phyloP scores from a whole-genome alignment of 345 rosid genomes.

The Lepidium aucheri region DNA sequence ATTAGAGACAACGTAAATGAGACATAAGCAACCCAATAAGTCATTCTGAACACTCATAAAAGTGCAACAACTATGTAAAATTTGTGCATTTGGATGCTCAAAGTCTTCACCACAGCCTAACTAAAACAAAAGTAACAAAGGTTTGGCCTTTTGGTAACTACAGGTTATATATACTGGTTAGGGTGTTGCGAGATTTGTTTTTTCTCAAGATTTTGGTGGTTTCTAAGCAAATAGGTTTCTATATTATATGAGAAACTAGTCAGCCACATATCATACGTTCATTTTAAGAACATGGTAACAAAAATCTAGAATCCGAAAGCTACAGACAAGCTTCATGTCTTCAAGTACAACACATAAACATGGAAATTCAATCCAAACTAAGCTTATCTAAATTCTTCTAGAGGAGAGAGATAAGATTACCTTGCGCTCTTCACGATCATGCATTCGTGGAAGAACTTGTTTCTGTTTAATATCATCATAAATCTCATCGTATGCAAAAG shows the following conservation, averaged over 20 bases:
- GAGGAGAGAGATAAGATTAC: conserved; percentile 23
- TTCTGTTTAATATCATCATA: conserved; percentile 73
- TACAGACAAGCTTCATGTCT: not conserved
- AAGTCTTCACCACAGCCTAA: not conserved
- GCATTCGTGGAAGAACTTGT: conserved; percentile 37
- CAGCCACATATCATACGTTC: not conserved
- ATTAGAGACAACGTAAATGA: not conserved
- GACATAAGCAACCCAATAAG: not conserved
- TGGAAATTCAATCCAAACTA: not conserved
- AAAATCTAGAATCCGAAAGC: not conserved
- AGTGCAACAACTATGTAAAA: not conserved
- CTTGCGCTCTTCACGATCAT: conserved; percentile 65
- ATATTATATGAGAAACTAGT: not conserved
- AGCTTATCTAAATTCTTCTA: not conserved
- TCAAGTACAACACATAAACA: not conserved
- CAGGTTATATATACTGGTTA: too few relatives aligned
- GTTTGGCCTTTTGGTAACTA: not conserved
- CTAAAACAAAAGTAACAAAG: not conserved
- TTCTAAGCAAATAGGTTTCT: not conserved
- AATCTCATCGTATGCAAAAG: conserved; percentile 77
- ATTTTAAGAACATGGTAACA: not conserved
- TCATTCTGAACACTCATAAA: not conserved
- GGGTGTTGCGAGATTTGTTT: not conserved
- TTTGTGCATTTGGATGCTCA: not conserved
- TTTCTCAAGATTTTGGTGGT: not conserved